Conservation (phyloP, 257 asterid genomes). For the Petrea volubilis region DNA sequence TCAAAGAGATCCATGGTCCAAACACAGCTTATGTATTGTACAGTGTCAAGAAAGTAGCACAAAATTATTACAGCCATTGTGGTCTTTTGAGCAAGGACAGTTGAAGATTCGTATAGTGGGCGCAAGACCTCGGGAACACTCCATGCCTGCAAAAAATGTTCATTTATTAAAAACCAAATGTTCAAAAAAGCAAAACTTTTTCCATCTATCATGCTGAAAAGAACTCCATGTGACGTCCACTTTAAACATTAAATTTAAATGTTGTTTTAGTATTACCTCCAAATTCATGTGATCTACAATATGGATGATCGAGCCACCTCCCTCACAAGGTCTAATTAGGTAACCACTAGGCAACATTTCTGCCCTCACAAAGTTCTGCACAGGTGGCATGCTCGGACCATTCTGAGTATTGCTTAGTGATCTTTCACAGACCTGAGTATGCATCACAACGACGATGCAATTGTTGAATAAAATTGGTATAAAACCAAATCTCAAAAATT, state of each 20-base stretch:
- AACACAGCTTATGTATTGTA: too few species aligned
- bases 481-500: background rate
- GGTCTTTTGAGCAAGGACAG: conserved; percentile 74
- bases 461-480: background rate
- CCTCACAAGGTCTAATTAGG: conserved; percentile 88
- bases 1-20: too few species aligned
- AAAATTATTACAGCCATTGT: conserved; percentile 69
- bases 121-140: conserved; percentile 91
- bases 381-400: conserved; percentile 90
- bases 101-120: conserved; percentile 80
- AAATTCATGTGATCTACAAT: conserved; percentile 85
- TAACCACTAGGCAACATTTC: conserved; percentile 90
- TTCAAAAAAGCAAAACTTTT: background rate
- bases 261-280: conserved; percentile 47
- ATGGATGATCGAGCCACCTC: conserved; percentile 90
- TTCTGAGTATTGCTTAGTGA: conserved; percentile 82
- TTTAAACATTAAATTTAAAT: background rate
- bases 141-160: conserved; percentile 52
- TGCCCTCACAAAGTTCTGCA: conserved; percentile 79
- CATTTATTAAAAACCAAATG: too few species aligned
- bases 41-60: background rate
- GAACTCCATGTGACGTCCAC: background rate
- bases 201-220: background rate
- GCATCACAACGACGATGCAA: background rate
- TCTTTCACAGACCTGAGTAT: conserved; percentile 76